Conservation (phyloP, 2,329 filamentous ascomycete genomes). For the Colletotrichum sp. region DNA sequence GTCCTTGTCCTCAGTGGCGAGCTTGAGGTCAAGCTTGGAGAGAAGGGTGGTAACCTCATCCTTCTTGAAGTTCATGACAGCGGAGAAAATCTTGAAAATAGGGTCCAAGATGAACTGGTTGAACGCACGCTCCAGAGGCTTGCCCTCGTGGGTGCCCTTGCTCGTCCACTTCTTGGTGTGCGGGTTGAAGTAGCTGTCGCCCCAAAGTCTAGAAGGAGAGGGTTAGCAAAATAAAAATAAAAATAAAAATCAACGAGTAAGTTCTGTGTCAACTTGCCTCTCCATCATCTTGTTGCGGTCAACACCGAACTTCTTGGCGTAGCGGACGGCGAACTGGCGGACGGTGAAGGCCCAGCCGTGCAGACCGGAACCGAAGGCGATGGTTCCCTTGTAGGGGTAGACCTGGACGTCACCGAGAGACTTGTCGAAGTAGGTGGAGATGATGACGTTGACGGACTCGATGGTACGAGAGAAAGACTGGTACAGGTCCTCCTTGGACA, state of each 20-base stretch:
- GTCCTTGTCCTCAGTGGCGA: conserved; percentile 82
- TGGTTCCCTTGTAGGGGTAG: conserved; percentile 96
- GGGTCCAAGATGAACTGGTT: conserved; percentile 99
- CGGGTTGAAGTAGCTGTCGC: conserved; percentile 99
- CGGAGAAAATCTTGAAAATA: conserved; percentile 98
- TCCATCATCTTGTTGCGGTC: conserved; percentile 99
- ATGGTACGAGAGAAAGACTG: conserved; percentile 99
- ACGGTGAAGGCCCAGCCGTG: conserved; percentile 99
- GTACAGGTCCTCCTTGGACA: conserved; percentile 98
- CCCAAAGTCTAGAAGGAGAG: conserved; percentile 51
- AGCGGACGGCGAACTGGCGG: conserved; percentile 93
- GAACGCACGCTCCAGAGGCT: conserved; percentile 96
- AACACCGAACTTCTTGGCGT: conserved; percentile 99
- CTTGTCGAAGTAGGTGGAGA: conserved; percentile 99
- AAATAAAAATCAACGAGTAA: background rate
- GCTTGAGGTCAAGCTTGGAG: conserved; percentile 95
- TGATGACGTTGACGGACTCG: conserved; percentile 99
- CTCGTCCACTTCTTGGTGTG: conserved; percentile 99
- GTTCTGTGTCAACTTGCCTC: conserved; percentile 45
- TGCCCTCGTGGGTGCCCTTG: conserved; percentile 80
- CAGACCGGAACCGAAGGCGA: conserved; percentile 99
- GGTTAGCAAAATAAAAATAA: conserved; percentile 21
- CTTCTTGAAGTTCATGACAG: conserved; percentile 99
- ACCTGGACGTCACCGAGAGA: conserved; percentile 96
- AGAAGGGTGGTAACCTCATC: conserved; percentile 85